A percentile compares a stretch with the other conserved stretches of the same genome.
These are phyloP conservation scores for Gynochthodes officinalis DNA, from an alignment of 257 asterid species.

Conservation along the genomic window DNA sequence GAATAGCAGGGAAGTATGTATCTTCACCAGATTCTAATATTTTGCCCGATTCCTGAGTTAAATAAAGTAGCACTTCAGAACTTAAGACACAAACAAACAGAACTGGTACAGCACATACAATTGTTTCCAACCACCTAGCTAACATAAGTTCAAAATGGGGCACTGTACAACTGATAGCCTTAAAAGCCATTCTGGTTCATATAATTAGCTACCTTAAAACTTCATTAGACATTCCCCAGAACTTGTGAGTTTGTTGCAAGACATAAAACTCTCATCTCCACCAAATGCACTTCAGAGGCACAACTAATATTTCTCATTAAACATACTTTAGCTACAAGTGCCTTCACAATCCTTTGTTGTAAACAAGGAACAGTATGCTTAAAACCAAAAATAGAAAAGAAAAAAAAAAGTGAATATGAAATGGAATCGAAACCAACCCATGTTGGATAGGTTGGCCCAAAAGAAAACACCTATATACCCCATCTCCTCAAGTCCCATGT, in stretches of 20 bases:
- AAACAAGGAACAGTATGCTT: not conserved
- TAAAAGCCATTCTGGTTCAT: not conserved
- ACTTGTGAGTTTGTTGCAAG: not conserved
- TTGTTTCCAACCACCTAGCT: not conserved
- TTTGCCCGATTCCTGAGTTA: constrained; percentile 57
- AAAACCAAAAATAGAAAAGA: not conserved
- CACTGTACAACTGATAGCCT: not conserved
- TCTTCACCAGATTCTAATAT: constrained; percentile 82
- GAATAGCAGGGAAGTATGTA: constrained; percentile 87
- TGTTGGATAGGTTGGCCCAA: too few relatives aligned
- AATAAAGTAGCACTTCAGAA: constrained; percentile 22
- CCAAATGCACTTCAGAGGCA: not conserved
- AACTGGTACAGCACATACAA: not conserved
- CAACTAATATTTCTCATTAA: too few relatives aligned
- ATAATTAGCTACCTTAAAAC: not conserved
- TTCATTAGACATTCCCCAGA: not conserved
- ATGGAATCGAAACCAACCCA: too few relatives aligned
- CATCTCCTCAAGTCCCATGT: not conserved
- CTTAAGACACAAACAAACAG: not conserved
- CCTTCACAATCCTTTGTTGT: not conserved
- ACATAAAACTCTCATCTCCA: not conserved
- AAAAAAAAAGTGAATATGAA: too few relatives aligned
- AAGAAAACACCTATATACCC: too few relatives aligned
- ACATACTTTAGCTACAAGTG: not conserved
- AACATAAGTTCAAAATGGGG: not conserved